A percentile compares a stretch with the other conserved stretches of the same genome.
These are phyloP conservation scores for Prototheca wickerhamii DNA, from an alignment of 163 green algal genomes.

Conservation along the genomic window DNA sequence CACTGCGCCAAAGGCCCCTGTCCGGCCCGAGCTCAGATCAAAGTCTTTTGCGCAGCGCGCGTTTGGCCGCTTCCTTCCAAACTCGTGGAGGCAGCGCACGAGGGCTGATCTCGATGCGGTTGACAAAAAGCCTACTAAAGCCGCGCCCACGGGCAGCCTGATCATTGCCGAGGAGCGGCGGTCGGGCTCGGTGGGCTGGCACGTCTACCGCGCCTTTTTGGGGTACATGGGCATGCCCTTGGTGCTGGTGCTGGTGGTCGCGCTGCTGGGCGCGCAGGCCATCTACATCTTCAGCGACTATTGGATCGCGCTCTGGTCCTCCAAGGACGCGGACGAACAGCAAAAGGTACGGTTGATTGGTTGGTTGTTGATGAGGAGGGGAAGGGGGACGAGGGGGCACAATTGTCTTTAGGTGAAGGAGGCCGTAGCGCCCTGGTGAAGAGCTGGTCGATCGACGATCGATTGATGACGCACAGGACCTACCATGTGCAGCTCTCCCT, in stretches of 20 bases:
- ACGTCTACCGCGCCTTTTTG: constrained; percentile 10
- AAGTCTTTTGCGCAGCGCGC: no score
- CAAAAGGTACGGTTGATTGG: constrained; percentile 1
- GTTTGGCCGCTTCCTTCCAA: no score
- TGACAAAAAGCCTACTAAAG: no score
- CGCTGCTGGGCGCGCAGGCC: constrained; percentile 19
- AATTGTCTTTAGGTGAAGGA: background rate
- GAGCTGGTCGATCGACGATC: no score
- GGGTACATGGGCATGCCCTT: background rate
- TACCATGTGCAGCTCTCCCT: background rate
- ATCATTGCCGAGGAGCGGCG: constrained; percentile 21
- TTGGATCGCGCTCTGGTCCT: constrained; percentile 25
- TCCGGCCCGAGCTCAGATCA: no score
- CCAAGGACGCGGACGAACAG: constrained; percentile 11
- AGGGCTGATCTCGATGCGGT: no score
- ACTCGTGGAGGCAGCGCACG: no score
- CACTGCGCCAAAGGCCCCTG: no score
- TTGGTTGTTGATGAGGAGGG: background rate
- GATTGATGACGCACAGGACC: no score
- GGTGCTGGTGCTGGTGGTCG: background rate
- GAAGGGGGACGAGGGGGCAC: no score
- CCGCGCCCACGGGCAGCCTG: constrained; percentile 13
- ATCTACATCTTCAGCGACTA: constrained; percentile 24
- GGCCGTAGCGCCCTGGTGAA: no score
- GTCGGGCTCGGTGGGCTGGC: constrained; percentile 14